A percentile compares a stretch with the other conserved stretches of the same genome.
Evolutionary conservation across 257 asterid genomes (phyloP).

Genomic region (Fraxinus americana): DNA sequence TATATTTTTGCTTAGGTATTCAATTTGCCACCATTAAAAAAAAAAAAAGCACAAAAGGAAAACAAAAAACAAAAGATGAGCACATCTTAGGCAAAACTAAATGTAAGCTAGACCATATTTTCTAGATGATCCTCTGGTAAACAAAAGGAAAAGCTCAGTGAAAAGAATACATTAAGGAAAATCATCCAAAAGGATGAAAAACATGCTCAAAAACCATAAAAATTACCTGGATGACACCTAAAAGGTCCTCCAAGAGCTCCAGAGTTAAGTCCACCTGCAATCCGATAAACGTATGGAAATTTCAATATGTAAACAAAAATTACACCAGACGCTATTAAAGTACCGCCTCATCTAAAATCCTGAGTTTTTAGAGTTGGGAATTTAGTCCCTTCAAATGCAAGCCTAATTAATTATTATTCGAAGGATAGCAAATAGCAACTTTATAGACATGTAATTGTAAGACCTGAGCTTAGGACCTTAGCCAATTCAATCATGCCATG

Average conservation of each 20-base stretch:
- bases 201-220: not conserved
- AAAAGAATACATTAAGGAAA: constrained; percentile 9
- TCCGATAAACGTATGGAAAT: not conserved
- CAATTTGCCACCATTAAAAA: not conserved
- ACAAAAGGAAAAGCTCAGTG: constrained; percentile 18
- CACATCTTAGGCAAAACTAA: constrained; percentile 5
- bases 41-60: not conserved
- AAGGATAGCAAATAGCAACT: not conserved
- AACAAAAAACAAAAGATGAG: not conserved
- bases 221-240: constrained; percentile 84
- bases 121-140: constrained; percentile 14
- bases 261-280: constrained; percentile 82
- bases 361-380: not conserved
- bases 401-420: not conserved
- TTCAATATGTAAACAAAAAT: not conserved
- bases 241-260: constrained; percentile 94
- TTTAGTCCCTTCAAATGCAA: not conserved
- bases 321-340: not conserved
- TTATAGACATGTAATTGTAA: not conserved
- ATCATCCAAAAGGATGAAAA: not conserved
- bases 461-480: not conserved
- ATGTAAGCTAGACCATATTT: constrained; percentile 14
- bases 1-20: not conserved
- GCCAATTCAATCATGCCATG: not conserved
- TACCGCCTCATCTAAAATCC: not conserved